Evolutionary conservation across 2,329 filamentous ascomycete species (phyloP), one percentile per base, ranked within the genome.

Genomic region (Aspergillus persii): DNA sequence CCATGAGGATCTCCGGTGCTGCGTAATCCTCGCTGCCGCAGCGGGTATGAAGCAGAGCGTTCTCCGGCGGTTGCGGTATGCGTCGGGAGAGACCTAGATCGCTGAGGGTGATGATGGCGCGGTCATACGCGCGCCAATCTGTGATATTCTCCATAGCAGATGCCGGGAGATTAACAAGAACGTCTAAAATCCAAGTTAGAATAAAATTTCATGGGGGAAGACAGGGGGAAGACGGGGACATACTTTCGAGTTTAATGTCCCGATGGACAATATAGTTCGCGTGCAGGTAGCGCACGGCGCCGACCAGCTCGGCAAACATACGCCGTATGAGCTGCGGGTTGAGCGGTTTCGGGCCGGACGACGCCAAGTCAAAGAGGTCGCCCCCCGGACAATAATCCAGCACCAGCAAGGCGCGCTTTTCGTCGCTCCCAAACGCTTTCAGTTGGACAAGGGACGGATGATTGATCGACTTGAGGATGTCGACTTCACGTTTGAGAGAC

Each of bases 21-120:
- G 94, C 94, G 72, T 99, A 99, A 77, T 99, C 95, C 76, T 98
- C 95, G 46, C 91, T 96, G 33, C 95, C 95, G 74, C 95, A 99
- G 8, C 95, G 86, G 1, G 94, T 98, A 61, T 91, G 91, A n/a
- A 99, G 84, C 61, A 94, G 89, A 65, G 96, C 92, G 54, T 92
- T 91, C 62, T 92, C 89, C 0, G 86, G 86, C 0, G 84, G 84
- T 58, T 82, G 76, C 15, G 91, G 86, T 44, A 98, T 91, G 39
- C 90, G 88, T 56, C 94, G 86, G 3, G 92, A 96, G 11, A 99
- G 86, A 12, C 95, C 95, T 11, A 99, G 83, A 73, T 99, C 95
- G 15, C 93, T 96, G 47, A 99, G 83, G 1, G 92, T 97, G 57
- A 94, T 86, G 55, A 98, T 84, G 2, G 94, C 90, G 69, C 92